Conservation (phyloP, 2,329 filamentous ascomycete species). For the Verticillium albo-atrum region DNA sequence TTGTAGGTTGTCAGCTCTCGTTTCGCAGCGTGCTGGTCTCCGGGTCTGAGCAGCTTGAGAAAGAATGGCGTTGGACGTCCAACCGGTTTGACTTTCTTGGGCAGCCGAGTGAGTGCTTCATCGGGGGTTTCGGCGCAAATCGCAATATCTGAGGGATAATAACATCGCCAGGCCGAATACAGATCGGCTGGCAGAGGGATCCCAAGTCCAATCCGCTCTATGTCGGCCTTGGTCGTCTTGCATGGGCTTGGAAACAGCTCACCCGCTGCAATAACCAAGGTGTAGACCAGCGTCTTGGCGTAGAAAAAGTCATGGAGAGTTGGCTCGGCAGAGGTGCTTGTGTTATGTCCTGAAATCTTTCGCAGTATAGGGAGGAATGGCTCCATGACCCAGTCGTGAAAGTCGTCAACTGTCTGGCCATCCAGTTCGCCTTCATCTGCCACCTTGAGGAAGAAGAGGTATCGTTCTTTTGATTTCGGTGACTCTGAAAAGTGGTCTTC, state of each 20-base stretch:
- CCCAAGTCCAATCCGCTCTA: slow-evolving; percentile 2
- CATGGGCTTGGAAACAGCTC: neutral
- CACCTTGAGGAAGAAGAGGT: slow-evolving; percentile 17
- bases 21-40: slow-evolving; percentile 3
- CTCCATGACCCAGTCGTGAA: slow-evolving; percentile 15
- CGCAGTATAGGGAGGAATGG: slow-evolving; percentile 12
- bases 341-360: neutral
- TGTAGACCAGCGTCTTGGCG: slow-evolving; percentile 9
- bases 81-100: neutral
- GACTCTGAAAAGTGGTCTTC: slow-evolving; percentile 14
- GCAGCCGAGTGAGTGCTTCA: slow-evolving; percentile 1
- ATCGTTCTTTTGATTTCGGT: slow-evolving; percentile 10
- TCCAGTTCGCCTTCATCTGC: slow-evolving; percentile 15
- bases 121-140: neutral
- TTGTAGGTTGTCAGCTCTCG: slow-evolving; percentile 10
- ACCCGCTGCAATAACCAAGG: slow-evolving; percentile 6
- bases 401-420: slow-evolving; percentile 16
- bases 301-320: slow-evolving; percentile 3
- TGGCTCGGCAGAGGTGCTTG: slow-evolving; percentile 1
- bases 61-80: slow-evolving; percentile 2
- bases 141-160: slow-evolving; percentile 7
- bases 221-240: neutral
- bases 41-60: slow-evolving; percentile 1
- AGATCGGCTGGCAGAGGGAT: slow-evolving; percentile 5
- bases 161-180: slow-evolving; percentile 9